Evolutionary conservation across 805 yeast species (phyloP).

Genomic region (Lipomyces starkeyi): DNA sequence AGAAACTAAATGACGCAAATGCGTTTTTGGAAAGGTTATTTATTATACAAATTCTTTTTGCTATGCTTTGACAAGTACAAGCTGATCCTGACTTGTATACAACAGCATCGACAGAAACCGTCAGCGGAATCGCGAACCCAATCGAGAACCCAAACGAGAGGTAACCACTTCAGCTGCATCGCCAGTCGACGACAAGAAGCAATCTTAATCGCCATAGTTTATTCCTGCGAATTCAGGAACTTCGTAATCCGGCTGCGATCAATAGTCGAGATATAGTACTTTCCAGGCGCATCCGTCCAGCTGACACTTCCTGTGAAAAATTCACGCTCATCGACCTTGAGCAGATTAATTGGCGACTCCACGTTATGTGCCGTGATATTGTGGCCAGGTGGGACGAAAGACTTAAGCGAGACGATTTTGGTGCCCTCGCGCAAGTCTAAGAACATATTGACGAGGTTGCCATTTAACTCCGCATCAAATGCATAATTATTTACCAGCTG

Average conservation of each 20-base stretch:
- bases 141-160: neutral
- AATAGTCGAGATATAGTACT: conserved; percentile 78
- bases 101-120: conserved; percentile 24
- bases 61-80: neutral
- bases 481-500: conserved; percentile 77
- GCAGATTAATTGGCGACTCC: conserved; percentile 65
- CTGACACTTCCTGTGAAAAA: conserved; percentile 78
- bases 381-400: conserved; percentile 78
- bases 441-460: conserved; percentile 67
- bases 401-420: conserved; percentile 76
- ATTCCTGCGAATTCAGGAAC: conserved; percentile 22
- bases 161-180: neutral
- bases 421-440: conserved; percentile 72
- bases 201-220: neutral
- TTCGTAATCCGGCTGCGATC: conserved; percentile 44
- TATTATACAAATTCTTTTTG: conserved; percentile 5
- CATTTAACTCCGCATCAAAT: conserved; percentile 76
- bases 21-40: conserved; percentile 42
- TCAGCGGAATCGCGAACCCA: conserved; percentile 20
- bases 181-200: neutral
- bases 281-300: conserved; percentile 84
- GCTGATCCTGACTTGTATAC: neutral
- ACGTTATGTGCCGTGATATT: conserved; percentile 61
- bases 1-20: conserved; percentile 59
- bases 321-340: conserved; percentile 65